A percentile compares a stretch with the other conserved stretches of the same genome.
Evolutionary conservation across 2,329 filamentous ascomycete genomes (phyloP).

Genomic region (Beauveria scarabaeidicola): DNA sequence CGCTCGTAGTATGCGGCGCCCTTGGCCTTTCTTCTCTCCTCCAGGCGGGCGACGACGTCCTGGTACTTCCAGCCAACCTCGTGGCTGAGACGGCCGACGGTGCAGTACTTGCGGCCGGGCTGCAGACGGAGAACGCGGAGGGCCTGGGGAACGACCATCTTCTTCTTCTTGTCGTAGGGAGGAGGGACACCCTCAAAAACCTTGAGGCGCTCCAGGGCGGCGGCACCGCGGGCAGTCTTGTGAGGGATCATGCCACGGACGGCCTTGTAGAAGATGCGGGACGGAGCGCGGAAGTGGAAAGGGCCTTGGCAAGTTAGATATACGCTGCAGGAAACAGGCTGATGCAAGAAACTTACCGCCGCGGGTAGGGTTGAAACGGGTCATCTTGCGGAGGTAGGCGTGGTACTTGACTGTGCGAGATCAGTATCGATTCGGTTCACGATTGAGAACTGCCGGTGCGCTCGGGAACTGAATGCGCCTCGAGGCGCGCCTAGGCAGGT

Average conservation of each 20-base stretch:
- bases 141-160: constrained; percentile 97
- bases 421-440: constrained; percentile 33
- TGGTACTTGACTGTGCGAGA: constrained; percentile 90
- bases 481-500: background rate
- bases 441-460: constrained; percentile 11
- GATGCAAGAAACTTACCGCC: constrained; percentile 60
- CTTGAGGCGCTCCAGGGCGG: constrained; percentile 97
- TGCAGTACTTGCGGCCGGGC: constrained; percentile 99
- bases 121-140: constrained; percentile 93
- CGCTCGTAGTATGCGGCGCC: constrained; percentile 98
- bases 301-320: constrained; percentile 59
- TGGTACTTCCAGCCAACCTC: constrained; percentile 99
- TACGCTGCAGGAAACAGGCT: constrained; percentile 19
- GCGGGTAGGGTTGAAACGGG: constrained; percentile 98
- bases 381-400: constrained; percentile 99
- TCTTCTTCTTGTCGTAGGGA: constrained; percentile 99
- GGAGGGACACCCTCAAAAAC: constrained; percentile 98
- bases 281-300: constrained; percentile 99
- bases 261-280: constrained; percentile 99
- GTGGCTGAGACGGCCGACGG: constrained; percentile 92
- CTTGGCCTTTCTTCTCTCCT: constrained; percentile 99
- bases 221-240: constrained; percentile 97
- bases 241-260: constrained; percentile 99
- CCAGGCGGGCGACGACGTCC: constrained; percentile 95
- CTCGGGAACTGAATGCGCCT: constrained; percentile 13